These are phyloP conservation scores for Solanum medicagineum DNA, from an alignment of 257 asterid species.

Conservation along the genomic window DNA sequence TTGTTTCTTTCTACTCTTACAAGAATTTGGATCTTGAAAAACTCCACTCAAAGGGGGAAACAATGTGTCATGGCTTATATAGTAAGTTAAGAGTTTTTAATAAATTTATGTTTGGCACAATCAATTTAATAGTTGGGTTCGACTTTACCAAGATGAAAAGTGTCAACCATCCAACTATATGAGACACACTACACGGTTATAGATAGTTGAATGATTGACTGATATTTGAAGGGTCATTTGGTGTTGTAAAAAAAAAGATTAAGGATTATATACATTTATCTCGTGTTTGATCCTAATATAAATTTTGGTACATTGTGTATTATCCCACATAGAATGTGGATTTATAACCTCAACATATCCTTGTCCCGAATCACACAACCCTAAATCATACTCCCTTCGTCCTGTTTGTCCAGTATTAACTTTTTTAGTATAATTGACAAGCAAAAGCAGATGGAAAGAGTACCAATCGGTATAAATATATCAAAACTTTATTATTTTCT, in stretches of 20 bases:
- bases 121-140: background rate
- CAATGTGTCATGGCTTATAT: background rate
- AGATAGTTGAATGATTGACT: background rate
- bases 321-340: background rate
- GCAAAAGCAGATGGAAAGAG: no score
- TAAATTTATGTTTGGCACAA: background rate
- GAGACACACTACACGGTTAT: background rate
- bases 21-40: background rate
- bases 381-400: background rate
- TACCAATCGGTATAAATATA: background rate
- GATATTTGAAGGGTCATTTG: background rate
- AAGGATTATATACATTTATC: background rate
- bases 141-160: background rate
- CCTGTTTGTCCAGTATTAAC: no score
- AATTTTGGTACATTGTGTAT: background rate
- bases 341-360: background rate
- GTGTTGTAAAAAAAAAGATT: no score
- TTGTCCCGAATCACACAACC: background rate
- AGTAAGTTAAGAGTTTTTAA: background rate
- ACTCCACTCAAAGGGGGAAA: background rate
- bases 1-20: background rate
- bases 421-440: no score
- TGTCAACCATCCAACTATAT: background rate
- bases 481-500: background rate
- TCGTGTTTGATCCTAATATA: background rate